phyloP scores from a whole-genome alignment of 768 basidiomycete genomes.

The Mycena amicta region DNA sequence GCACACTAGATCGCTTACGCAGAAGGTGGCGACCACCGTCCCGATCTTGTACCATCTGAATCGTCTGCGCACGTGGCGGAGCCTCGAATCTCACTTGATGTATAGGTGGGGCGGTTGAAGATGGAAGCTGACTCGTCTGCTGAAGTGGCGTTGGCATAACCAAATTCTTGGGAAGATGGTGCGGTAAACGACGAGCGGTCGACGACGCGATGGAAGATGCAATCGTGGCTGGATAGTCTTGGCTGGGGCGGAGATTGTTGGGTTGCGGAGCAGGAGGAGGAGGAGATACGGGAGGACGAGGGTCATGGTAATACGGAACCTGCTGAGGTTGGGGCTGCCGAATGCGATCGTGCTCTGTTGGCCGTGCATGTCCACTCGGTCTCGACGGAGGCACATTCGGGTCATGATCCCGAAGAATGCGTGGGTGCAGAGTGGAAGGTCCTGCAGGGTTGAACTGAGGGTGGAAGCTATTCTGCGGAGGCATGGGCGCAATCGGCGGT shows the following conservation, averaged over 20 bases:
- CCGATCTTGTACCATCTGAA: slow-evolving; percentile 15
- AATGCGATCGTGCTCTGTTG: background rate
- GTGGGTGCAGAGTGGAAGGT: slow-evolving; percentile 1
- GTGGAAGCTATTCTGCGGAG: background rate
- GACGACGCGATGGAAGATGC: slow-evolving; percentile 19
- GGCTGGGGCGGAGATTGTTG: background rate
- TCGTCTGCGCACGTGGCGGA: slow-evolving; percentile 12
- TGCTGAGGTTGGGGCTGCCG: background rate
- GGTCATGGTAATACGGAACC: background rate
- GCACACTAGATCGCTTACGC: slow-evolving; percentile 13
- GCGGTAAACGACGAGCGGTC: slow-evolving; percentile 24
- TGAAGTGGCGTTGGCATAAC: slow-evolving; percentile 77
- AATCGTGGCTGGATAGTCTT: slow-evolving; percentile 20
- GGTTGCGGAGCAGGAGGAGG: background rate
- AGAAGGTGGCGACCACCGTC: slow-evolving; percentile 16
- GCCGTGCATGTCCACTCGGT: background rate
- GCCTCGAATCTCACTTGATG: slow-evolving; percentile 19
- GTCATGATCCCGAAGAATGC: slow-evolving; percentile 22
- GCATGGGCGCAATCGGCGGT: too few species aligned
- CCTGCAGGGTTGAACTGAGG: background rate
- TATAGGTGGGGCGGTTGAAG: slow-evolving; percentile 15
- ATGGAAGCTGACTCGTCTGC: slow-evolving; percentile 26
- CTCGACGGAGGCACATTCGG: background rate
- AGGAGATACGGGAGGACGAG: background rate
- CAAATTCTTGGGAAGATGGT: slow-evolving; percentile 61